A percentile compares a stretch with the other conserved stretches of the same genome.
phyloP scores from a whole-genome alignment of 2,329 filamentous ascomycete species.

The Colletotrichum spinosum region DNA sequence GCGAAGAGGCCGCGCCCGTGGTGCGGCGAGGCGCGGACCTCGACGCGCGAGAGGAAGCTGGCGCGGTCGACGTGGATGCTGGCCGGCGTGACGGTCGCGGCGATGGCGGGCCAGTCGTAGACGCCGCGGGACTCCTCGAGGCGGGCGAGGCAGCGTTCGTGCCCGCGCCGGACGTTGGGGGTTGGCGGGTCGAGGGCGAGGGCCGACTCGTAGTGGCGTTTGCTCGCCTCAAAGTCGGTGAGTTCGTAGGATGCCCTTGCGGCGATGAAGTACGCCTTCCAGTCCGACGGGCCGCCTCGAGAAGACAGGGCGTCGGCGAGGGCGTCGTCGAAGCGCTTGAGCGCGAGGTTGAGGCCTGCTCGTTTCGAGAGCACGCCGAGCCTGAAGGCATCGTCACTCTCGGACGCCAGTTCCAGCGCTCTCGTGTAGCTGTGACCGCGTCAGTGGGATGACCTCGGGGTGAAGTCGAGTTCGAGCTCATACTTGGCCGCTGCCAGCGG shows the following conservation, averaged over 20 bases:
- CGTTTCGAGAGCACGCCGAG: slow-evolving; percentile 45
- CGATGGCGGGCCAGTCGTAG: slow-evolving; percentile 37
- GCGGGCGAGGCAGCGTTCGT: slow-evolving; percentile 35
- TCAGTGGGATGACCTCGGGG: neutral
- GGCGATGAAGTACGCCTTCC: slow-evolving; percentile 49
- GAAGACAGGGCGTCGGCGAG: slow-evolving; percentile 48
- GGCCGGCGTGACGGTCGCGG: slow-evolving; percentile 30
- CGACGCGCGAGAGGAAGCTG: slow-evolving; percentile 48
- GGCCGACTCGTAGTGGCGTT: slow-evolving; percentile 42
- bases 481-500: slow-evolving; percentile 48
- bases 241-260: slow-evolving; percentile 50
- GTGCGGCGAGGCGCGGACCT: slow-evolving; percentile 45
- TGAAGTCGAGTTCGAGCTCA: slow-evolving; percentile 25
- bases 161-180: slow-evolving; percentile 38
- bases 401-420: slow-evolving; percentile 42
- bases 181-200: slow-evolving; percentile 40
- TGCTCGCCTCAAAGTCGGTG: slow-evolving; percentile 43
- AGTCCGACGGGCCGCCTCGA: slow-evolving; percentile 41
- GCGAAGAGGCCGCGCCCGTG: slow-evolving; percentile 58
- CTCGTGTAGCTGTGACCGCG: slow-evolving; percentile 45
- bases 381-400: slow-evolving; percentile 38
- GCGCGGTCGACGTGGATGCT: slow-evolving; percentile 41
- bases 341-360: slow-evolving; percentile 46
- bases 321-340: slow-evolving; percentile 48
- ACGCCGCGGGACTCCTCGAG: slow-evolving; percentile 30